Evolutionary conservation across 495 filamentous ascomycete species (phyloP).

Genomic region (Xylaria intraflava): DNA sequence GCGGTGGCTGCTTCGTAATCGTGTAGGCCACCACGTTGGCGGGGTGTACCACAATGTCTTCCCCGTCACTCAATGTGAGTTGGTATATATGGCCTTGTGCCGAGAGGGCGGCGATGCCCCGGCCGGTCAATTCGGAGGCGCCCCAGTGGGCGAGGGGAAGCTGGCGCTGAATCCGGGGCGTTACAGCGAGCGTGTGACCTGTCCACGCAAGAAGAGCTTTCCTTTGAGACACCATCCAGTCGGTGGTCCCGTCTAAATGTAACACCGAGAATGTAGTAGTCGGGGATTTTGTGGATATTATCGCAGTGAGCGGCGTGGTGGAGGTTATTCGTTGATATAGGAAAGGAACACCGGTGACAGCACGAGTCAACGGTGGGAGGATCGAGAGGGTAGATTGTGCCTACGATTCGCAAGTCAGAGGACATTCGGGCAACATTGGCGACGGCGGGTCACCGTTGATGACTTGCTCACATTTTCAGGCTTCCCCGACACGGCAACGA

Average conservation of each 20-base stretch:
- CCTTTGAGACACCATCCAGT: conserved; percentile 88
- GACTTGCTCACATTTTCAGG: conserved; percentile 67
- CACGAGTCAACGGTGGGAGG: conserved; percentile 72
- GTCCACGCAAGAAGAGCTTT: conserved; percentile 90
- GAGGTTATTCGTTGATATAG: conserved; percentile 88
- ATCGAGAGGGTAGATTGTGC: conserved; percentile 81
- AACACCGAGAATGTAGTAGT: conserved; percentile 79
- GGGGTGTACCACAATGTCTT: conserved; percentile 80
- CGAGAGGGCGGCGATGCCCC: conserved; percentile 77
- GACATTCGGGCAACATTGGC: background rate
- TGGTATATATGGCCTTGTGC: conserved; percentile 85
- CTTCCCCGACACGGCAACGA: conserved; percentile 85
- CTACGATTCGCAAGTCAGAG: conserved; percentile 29
- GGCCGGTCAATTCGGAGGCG: conserved; percentile 75
- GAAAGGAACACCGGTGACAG: conserved; percentile 78
- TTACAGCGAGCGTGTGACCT: conserved; percentile 72
- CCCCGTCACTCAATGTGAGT: conserved; percentile 64
- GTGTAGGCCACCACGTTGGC: conserved; percentile 88
- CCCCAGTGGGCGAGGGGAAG: conserved; percentile 87
- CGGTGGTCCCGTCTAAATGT: conserved; percentile 85
- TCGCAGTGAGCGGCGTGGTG: conserved; percentile 73
- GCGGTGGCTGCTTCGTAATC: conserved; percentile 62
- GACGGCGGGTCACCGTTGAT: too few relatives aligned
- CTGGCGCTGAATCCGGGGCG: conserved; percentile 64
- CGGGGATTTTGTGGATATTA: conserved; percentile 80